A percentile compares a stretch with the other conserved stretches of the same genome.
These are phyloP conservation scores for Knoxdaviesia proteae DNA, from an alignment of 2,329 filamentous ascomycete species.

Conservation along the genomic window DNA sequence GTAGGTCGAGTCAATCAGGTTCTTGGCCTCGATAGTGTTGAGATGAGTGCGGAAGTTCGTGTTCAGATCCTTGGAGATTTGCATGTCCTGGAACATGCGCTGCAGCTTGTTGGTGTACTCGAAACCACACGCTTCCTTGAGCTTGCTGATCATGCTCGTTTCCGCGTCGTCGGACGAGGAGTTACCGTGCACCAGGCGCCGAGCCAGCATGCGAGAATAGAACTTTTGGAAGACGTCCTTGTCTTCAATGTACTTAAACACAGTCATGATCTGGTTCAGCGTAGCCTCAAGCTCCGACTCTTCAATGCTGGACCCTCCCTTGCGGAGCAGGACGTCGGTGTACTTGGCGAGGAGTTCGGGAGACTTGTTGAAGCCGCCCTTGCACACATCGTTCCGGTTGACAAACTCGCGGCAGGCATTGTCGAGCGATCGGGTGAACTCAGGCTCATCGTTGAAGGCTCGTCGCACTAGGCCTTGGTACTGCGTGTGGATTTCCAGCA, in stretches of 20 bases:
- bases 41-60: conserved; percentile 64
- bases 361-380: conserved; percentile 78
- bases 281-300: conserved; percentile 84
- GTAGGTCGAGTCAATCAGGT: conserved; percentile 64
- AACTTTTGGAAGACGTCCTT: conserved; percentile 99
- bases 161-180: conserved; percentile 95
- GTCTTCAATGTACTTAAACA: conserved; percentile 99
- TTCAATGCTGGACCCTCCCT: conserved; percentile 79
- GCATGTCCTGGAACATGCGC: conserved; percentile 99
- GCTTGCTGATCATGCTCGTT: conserved; percentile 97
- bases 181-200: conserved; percentile 82
- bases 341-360: conserved; percentile 92
- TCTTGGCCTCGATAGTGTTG: conserved; percentile 32
- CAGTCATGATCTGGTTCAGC: conserved; percentile 87
- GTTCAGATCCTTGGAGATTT: conserved; percentile 96
- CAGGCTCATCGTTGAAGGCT: conserved; percentile 85
- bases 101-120: conserved; percentile 99
- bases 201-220: conserved; percentile 90
- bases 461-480: conserved; percentile 82
- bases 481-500: conserved; percentile 83
- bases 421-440: conserved; percentile 88
- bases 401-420: conserved; percentile 97
- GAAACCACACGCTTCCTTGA: conserved; percentile 96
- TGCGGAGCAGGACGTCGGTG: conserved; percentile 77
- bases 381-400: conserved; percentile 93